A percentile compares a stretch with the other conserved stretches of the same genome.
Conservation (phyloP, 139 green algal species). For the Dunaliella primolecta region DNA sequence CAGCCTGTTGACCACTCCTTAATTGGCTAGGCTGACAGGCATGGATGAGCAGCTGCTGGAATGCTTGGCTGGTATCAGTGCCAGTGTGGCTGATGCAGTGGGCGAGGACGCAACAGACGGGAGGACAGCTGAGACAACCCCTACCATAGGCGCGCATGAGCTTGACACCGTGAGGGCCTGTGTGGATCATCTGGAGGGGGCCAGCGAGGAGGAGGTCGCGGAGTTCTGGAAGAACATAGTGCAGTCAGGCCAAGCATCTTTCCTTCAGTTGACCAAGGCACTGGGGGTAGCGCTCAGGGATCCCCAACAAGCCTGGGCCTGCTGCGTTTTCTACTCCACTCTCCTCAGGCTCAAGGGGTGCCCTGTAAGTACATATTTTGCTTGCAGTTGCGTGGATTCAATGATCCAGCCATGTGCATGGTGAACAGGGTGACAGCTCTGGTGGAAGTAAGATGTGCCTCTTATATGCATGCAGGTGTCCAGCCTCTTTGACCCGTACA, state of each 20-base stretch:
- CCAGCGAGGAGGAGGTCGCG: not conserved
- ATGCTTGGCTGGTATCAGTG: not conserved
- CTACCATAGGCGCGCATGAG: not conserved
- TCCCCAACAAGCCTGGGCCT: not conserved
- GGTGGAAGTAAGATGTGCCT: no score
- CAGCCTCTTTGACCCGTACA: slow-evolving; percentile 29
- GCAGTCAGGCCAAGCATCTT: not conserved
- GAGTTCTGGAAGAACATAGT: not conserved
- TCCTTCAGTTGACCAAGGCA: not conserved
- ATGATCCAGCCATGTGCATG: no score
- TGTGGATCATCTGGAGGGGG: not conserved
- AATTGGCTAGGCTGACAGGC: not conserved
- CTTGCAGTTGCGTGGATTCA: no score
- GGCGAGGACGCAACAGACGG: not conserved
- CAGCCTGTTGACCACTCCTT: not conserved
- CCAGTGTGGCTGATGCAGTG: not conserved
- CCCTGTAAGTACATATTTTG: slow-evolving; percentile 23
- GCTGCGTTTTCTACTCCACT: not conserved
- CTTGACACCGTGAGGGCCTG: not conserved
- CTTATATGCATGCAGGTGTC: no score
- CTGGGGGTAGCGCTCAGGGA: not conserved
- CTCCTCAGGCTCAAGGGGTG: slow-evolving; percentile 17
- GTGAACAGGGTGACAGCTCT: no score
- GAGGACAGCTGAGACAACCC: no score
- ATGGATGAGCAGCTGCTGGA: not conserved